Evolutionary conservation across 768 basidiomycete genomes (phyloP).

Genomic region (Rhodotorula graminis): DNA sequence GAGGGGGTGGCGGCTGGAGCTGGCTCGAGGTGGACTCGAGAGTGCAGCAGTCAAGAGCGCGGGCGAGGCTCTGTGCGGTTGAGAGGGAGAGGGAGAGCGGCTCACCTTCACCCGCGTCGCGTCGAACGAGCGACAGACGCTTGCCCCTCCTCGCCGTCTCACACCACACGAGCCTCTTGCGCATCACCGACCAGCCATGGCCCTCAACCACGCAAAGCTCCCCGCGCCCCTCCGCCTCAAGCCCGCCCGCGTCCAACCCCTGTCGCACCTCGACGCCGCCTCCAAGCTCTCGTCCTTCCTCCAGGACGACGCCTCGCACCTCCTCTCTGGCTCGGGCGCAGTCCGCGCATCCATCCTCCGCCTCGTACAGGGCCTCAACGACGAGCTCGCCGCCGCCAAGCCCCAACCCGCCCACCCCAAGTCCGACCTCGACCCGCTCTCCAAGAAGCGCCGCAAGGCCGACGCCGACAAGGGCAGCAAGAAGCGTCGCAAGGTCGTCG

Average conservation of each 20-base stretch:
- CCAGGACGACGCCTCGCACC: not conserved
- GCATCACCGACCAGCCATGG: not conserved
- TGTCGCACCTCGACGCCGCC: not conserved
- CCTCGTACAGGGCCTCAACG: slow-evolving; percentile 20
- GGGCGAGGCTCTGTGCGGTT: not conserved
- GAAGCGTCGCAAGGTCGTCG: slow-evolving; percentile 24
- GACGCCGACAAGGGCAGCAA: not conserved
- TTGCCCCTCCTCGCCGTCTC: not conserved
- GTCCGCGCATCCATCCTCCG: slow-evolving; percentile 14
- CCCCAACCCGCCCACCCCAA: not conserved
- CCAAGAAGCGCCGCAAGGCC: slow-evolving; percentile 26
- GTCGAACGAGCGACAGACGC: not conserved
- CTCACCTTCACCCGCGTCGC: too few relatives aligned
- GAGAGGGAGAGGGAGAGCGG: not conserved
- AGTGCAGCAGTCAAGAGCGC: not conserved
- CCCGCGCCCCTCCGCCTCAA: slow-evolving; percentile 20
- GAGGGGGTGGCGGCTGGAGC: not conserved
- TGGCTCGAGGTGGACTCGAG: not conserved
- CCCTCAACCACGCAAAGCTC: slow-evolving; percentile 7
- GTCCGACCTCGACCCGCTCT: not conserved
- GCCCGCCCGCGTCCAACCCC: not conserved
- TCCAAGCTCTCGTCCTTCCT: slow-evolving; percentile 10
- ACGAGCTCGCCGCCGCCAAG: not conserved
- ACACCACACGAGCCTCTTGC: not conserved
- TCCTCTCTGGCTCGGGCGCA: slow-evolving; percentile 21